Evolutionary conservation across 495 filamentous ascomycete species (phyloP).

Genomic region (Hypoxylon trugodes): DNA sequence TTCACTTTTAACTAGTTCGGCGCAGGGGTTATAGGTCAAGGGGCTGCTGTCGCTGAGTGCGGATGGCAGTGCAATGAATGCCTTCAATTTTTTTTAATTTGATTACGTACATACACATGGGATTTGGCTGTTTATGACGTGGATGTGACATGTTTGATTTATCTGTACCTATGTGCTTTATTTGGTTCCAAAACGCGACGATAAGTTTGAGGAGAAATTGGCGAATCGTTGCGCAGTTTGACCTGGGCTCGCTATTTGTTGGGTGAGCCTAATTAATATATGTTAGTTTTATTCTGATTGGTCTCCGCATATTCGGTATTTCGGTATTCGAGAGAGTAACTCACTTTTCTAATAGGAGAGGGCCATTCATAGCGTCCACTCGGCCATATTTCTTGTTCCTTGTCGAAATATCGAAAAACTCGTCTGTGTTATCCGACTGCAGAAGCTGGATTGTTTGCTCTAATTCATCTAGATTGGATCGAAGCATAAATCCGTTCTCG

Average conservation of each 20-base stretch:
- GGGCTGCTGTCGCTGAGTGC: background rate
- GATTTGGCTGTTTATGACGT: no score
- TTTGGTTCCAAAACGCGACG: conserved; percentile 76
- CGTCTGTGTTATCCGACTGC: conserved; percentile 86
- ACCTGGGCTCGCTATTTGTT: conserved; percentile 65
- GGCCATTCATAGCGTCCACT: conserved; percentile 89
- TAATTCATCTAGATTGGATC: conserved; percentile 88
- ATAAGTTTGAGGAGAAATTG: conserved; percentile 70
- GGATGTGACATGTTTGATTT: background rate
- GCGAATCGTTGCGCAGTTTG: conserved; percentile 68
- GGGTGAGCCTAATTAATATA: conserved; percentile 62
- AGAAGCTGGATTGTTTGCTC: conserved; percentile 89
- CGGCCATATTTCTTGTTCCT: conserved; percentile 91
- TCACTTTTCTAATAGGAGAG: conserved; percentile 87
- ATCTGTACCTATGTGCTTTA: conserved; percentile 33
- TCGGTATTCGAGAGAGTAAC: conserved; percentile 23
- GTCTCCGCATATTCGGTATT: background rate
- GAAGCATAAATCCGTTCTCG: conserved; percentile 76
- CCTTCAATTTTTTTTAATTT: conserved; percentile 5
- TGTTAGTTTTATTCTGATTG: conserved; percentile 48
- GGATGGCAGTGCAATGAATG: conserved; percentile 28
- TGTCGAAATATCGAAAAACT: conserved; percentile 89
- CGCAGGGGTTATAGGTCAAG: conserved; percentile 33
- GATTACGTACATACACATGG: background rate
- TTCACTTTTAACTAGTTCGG: conserved; percentile 32